Evolutionary conservation across 2,329 filamentous ascomycete species (phyloP).

Genomic region (Fusarium anthophilum): DNA sequence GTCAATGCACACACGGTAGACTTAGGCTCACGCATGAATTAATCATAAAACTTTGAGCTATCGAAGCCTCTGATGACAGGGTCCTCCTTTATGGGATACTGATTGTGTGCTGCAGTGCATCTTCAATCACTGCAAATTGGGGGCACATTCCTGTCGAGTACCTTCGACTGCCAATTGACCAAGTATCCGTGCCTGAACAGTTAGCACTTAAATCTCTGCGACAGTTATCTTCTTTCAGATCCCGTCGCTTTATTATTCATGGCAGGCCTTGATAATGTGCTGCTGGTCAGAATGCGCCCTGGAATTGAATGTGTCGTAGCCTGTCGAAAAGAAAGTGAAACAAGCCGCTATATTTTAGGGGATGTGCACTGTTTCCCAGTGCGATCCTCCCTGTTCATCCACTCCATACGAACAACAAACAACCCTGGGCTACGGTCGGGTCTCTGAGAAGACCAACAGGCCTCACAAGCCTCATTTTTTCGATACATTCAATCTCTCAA

Average conservation of each 20-base stretch:
- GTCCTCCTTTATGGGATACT: neutral
- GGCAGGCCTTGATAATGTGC: neutral
- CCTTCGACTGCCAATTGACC: no score
- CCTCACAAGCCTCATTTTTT: neutral
- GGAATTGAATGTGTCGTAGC: no score
- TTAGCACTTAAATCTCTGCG: no score
- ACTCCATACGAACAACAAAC: neutral
- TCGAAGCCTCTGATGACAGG: neutral
- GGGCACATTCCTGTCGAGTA: no score
- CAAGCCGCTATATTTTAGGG: neutral
- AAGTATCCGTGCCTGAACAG: neutral
- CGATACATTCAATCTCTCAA: neutral
- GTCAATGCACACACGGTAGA: neutral
- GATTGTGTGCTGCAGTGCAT: neutral
- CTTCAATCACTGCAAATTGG: neutral
- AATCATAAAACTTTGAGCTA: neutral
- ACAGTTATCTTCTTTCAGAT: neutral
- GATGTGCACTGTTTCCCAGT: neutral
- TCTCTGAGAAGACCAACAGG: accelerated
- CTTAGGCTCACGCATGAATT: neutral
- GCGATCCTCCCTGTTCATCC: neutral
- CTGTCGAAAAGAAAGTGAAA: neutral
- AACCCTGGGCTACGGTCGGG: neutral
- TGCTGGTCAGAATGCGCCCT: neutral
- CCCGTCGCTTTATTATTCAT: accelerated